A percentile compares a stretch with the other conserved stretches of the same genome.
Conservation (phyloP, 169 alveolate species). For the Besnoitia besnoiti region DNA sequence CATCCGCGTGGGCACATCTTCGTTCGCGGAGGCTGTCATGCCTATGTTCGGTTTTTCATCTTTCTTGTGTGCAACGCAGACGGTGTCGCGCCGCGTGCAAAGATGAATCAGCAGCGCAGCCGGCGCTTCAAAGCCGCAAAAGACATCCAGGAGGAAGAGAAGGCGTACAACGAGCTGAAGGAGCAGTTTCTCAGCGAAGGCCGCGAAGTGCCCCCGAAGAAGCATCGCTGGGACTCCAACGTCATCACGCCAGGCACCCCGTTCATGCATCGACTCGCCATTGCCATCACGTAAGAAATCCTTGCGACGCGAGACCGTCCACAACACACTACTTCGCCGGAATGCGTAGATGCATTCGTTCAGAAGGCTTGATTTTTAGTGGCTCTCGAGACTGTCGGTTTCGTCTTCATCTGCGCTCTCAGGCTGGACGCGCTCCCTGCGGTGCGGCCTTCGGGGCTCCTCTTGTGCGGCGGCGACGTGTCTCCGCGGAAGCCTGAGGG, state of each 20-base stretch:
- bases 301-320: no score
- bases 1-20: no score
- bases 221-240: slow-evolving; percentile 93
- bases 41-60: not conserved
- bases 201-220: slow-evolving; percentile 24
- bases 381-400: no score
- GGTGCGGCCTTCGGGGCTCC: no score
- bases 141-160: slow-evolving; percentile 77
- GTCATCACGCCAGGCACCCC: slow-evolving; percentile 99
- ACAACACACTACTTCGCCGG: no score
- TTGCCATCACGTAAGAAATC: slow-evolving; percentile 64
- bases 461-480: no score
- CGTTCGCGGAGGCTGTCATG: no score
- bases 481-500: no score
- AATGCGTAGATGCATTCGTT: no score
- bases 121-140: slow-evolving; percentile 92
- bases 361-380: no score
- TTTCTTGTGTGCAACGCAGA: not conserved
- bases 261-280: slow-evolving; percentile 92
- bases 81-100: slow-evolving; percentile 99
- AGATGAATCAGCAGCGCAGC: slow-evolving; percentile 98
- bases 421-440: no score
- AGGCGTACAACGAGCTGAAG: slow-evolving; percentile 77
- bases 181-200: slow-evolving; percentile 68
- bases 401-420: no score